phyloP scores from a whole-genome alignment of 805 yeast genomes.

The Candida awuae region DNA sequence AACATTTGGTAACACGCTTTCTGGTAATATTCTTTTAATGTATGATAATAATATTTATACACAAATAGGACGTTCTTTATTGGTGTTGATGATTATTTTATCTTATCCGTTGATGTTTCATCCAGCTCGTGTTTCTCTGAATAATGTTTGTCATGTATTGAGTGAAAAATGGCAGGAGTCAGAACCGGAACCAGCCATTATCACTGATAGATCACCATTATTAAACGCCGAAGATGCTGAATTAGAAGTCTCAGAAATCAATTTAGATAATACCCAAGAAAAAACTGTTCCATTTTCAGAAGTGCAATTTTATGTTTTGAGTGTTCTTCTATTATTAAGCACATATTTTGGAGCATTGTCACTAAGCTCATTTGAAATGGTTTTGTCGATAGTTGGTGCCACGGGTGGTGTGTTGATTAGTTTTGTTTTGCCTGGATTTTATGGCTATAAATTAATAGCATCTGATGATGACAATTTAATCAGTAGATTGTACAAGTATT shows the following conservation, averaged over 20 bases:
- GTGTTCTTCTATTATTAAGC: conserved; percentile 36
- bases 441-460: conserved; percentile 56
- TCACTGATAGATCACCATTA: conserved; percentile 11
- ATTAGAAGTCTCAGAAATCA: not conserved
- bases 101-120: conserved; percentile 76
- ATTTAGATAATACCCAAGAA: conserved; percentile 20
- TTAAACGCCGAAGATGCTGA: not conserved
- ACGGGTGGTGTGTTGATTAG: conserved; percentile 78
- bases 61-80: conserved; percentile 47
- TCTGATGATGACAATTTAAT: conserved; percentile 15
- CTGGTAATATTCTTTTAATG: conserved; percentile 64
- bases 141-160: conserved; percentile 41
- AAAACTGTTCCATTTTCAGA: conserved; percentile 39
- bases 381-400: conserved; percentile 69
- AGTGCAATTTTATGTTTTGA: conserved; percentile 40
- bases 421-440: conserved; percentile 70
- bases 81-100: conserved; percentile 65
- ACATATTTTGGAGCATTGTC: conserved; percentile 52
- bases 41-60: conserved; percentile 48
- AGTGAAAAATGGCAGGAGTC: not conserved
- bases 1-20: conserved; percentile 58
- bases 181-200: not conserved
- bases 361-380: conserved; percentile 57
- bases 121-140: conserved; percentile 68
- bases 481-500: conserved; percentile 13